Conservation (phyloP, 2,329 filamentous ascomycete species). For the Monascus ruber region DNA sequence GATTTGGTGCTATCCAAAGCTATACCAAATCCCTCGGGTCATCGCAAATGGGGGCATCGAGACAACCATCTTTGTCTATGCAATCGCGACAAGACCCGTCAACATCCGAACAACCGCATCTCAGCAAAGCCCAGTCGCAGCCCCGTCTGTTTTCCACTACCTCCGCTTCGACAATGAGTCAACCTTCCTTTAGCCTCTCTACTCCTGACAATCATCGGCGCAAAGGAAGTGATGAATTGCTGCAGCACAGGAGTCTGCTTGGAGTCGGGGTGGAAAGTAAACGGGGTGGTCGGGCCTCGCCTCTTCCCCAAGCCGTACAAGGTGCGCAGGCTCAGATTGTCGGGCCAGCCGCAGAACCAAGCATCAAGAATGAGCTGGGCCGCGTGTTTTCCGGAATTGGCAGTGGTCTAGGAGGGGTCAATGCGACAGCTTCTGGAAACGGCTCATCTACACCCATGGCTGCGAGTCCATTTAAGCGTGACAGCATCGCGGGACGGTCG, state of each 20-base stretch:
- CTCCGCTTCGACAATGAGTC: constrained; percentile 19
- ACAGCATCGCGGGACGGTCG: constrained; percentile 37
- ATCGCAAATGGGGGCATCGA: constrained; percentile 24
- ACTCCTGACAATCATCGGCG: constrained; percentile 29
- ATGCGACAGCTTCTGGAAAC: constrained; percentile 35
- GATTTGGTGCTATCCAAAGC: constrained; percentile 30
- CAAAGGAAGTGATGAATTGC: constrained; percentile 43
- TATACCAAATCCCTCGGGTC: constrained; percentile 29
- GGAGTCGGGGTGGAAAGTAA: constrained; percentile 63
- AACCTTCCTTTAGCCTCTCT: constrained; percentile 14
- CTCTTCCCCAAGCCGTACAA: constrained; percentile 84
- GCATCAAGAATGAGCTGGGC: constrained; percentile 90
- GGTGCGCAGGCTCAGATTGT: constrained; percentile 73
- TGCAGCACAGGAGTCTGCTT: constrained; percentile 57
- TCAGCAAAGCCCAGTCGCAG: constrained; percentile 21
- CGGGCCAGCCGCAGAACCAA: constrained; percentile 69
- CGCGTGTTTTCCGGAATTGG: constrained; percentile 93
- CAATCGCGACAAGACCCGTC: constrained; percentile 24
- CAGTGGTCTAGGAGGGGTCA: constrained; percentile 49
- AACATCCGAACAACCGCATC: constrained; percentile 22
- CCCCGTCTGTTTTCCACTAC: constrained; percentile 24
- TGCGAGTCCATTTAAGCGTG: constrained; percentile 40
- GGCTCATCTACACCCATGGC: constrained; percentile 44
- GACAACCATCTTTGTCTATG: constrained; percentile 20
- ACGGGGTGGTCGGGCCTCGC: constrained; percentile 72